These are phyloP conservation scores for Myrica gale DNA, from an alignment of 306 rosid species.

Conservation along the genomic window DNA sequence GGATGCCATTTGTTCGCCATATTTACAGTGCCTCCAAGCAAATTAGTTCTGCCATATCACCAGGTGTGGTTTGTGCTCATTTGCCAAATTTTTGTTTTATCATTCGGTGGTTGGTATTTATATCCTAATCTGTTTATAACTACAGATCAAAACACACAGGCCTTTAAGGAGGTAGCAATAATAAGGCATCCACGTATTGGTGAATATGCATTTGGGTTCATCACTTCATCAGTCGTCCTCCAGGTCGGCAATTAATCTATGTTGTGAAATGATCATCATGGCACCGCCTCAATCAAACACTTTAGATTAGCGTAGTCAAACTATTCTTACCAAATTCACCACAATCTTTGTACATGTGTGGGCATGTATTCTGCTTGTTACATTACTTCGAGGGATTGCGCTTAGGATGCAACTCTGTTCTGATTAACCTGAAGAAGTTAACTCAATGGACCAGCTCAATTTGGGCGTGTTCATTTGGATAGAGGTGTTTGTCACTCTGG, in stretches of 20 bases:
- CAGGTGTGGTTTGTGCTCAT: slow-evolving; percentile 51
- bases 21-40: slow-evolving; percentile 92
- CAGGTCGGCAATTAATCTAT: slow-evolving; percentile 50
- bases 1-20: slow-evolving; percentile 92
- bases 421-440: neutral
- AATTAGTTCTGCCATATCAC: slow-evolving; percentile 89
- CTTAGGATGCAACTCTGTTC: neutral
- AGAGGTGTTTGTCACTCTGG: neutral
- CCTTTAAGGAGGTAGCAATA: slow-evolving; percentile 94
- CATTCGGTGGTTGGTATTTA: slow-evolving; percentile 12
- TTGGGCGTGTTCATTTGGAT: slow-evolving; percentile 5
- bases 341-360: neutral
- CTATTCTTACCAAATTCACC: neutral
- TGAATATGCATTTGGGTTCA: slow-evolving; percentile 92
- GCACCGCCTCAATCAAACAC: slow-evolving; percentile 8
- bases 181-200: slow-evolving; percentile 93
- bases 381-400: neutral
- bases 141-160: slow-evolving; percentile 85
- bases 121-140: slow-evolving; percentile 6
- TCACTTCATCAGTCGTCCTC: slow-evolving; percentile 73
- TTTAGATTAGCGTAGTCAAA: neutral
- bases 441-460: neutral
- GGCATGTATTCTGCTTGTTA: neutral
- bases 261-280: slow-evolving; percentile 12
- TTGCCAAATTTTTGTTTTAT: neutral